Conservation (phyloP, 2,329 filamentous ascomycete species). For the Aspergillus luchuensis region DNA sequence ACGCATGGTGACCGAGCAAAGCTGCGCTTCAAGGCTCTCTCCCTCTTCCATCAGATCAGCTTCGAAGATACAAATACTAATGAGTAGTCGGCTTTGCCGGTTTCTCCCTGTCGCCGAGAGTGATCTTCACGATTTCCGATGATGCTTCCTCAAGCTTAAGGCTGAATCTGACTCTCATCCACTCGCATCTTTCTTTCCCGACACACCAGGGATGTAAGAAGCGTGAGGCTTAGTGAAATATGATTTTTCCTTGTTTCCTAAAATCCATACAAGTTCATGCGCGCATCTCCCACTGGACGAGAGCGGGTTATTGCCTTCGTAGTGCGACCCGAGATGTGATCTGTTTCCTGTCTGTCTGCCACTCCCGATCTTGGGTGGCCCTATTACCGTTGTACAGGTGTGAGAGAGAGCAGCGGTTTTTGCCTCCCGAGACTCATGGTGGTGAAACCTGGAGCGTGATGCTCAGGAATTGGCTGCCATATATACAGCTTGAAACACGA, state of each 20-base stretch:
- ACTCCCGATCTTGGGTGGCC: constrained; percentile 2
- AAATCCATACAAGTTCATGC: background rate
- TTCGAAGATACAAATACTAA: background rate
- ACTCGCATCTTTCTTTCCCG: background rate
- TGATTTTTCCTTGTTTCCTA: background rate
- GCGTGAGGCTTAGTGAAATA: background rate
- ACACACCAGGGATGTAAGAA: constrained; percentile 13
- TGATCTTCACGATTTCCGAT: background rate
- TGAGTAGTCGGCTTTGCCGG: background rate
- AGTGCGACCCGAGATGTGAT: constrained; percentile 19
- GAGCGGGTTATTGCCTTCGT: constrained; percentile 4
- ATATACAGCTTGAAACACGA: constrained; percentile 10
- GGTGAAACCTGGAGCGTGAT: constrained; percentile 7
- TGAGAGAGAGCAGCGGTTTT: background rate
- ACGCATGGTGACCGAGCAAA: constrained; percentile 4
- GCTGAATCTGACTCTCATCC: background rate
- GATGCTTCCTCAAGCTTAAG: background rate
- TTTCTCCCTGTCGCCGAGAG: background rate
- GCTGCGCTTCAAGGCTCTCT: background rate
- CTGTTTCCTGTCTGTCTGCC: constrained; percentile 16
- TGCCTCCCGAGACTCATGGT: constrained; percentile 2
- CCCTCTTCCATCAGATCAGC: background rate
- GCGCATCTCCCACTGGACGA: background rate
- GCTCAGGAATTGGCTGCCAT: constrained; percentile 6
- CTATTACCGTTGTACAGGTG: constrained; percentile 19